Evolutionary conservation across 2,329 filamentous ascomycete species (phyloP).

Genomic region (Aspergillus flavus): DNA sequence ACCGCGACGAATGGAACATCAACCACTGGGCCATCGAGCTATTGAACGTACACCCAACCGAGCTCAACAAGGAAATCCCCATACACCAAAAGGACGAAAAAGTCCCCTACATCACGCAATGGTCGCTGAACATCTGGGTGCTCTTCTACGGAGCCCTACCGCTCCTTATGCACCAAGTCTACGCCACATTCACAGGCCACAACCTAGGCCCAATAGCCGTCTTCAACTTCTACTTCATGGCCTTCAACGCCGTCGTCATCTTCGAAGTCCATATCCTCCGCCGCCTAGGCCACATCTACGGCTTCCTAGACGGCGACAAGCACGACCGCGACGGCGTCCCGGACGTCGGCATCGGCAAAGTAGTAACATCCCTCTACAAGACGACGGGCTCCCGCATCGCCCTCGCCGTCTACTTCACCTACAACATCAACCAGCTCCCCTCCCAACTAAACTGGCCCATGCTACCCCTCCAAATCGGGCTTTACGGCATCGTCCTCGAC

Average conservation of each 20-base stretch:
- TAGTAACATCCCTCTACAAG: slow-evolving; percentile 8
- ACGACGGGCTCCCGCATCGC: slow-evolving; percentile 6
- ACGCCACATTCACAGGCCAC: slow-evolving; percentile 6
- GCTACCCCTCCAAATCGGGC: slow-evolving; percentile 8
- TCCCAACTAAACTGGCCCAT: slow-evolving; percentile 2
- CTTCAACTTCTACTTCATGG: slow-evolving; percentile 16
- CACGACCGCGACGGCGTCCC: slow-evolving; percentile 18
- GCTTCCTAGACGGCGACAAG: slow-evolving; percentile 16
- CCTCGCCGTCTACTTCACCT: slow-evolving; percentile 6
- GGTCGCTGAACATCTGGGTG: slow-evolving; percentile 9
- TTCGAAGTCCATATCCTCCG: slow-evolving; percentile 13
- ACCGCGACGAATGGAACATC: slow-evolving; percentile 27
- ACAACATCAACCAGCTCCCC: slow-evolving; percentile 4
- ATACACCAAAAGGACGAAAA: slow-evolving; percentile 2
- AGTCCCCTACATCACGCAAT: slow-evolving; percentile 15
- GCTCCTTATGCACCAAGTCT: slow-evolving; percentile 12
- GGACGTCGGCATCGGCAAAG: slow-evolving; percentile 12
- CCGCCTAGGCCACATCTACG: slow-evolving; percentile 8
- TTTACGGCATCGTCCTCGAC: slow-evolving; percentile 19
- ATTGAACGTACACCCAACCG: slow-evolving; percentile 28
- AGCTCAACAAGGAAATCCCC: slow-evolving; percentile 25
- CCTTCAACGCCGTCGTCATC: slow-evolving; percentile 9
- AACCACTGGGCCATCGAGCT: slow-evolving; percentile 29
- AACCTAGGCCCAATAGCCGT: slow-evolving; percentile 6
- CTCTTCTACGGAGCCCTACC: slow-evolving; percentile 8